Percentiles rank a stretch among this genome's conserved stretches.
phyloP scores from a whole-genome alignment of 306 rosid genomes.

The Cyclanthera cordifolia region DNA sequence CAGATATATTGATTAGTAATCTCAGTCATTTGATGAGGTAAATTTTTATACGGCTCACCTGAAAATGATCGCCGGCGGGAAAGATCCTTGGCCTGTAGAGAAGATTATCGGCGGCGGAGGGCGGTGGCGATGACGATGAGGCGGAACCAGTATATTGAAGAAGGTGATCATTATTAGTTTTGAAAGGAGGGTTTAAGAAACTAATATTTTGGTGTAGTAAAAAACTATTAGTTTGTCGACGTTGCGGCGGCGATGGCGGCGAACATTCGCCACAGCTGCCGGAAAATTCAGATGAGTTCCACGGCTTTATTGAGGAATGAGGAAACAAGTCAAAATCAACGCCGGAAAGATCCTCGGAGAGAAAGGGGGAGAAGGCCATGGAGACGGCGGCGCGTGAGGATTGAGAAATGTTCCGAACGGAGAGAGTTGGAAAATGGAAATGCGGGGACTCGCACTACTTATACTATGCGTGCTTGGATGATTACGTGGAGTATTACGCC shows the following conservation, averaged over 20 bases:
- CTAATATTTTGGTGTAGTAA: slow-evolving; percentile 43
- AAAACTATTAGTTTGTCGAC: background rate
- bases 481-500: slow-evolving; percentile 61
- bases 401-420: background rate
- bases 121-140: slow-evolving; percentile 35
- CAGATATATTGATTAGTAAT: no score
- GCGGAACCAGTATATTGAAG: slow-evolving; percentile 27
- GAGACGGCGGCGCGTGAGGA: slow-evolving; percentile 44
- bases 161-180: slow-evolving; percentile 24
- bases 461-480: slow-evolving; percentile 8
- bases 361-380: slow-evolving; percentile 29
- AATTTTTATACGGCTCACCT: slow-evolving; percentile 22
- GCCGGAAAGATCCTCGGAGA: background rate
- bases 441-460: slow-evolving; percentile 9
- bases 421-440: background rate
- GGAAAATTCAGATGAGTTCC: slow-evolving; percentile 32
- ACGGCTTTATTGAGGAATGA: slow-evolving; percentile 24
- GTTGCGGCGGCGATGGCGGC: slow-evolving; percentile 29
- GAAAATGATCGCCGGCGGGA: slow-evolving; percentile 58
- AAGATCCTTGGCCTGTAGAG: slow-evolving; percentile 39
- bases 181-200: slow-evolving; percentile 35
- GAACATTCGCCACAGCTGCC: slow-evolving; percentile 49
- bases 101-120: slow-evolving; percentile 19
- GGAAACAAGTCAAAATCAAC: slow-evolving; percentile 30
- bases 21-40: no score